Evolutionary conservation across 2,329 filamentous ascomycete genomes (phyloP), one percentile per base, ranked within the genome.

Genomic region (Trichoderma sp.): DNA sequence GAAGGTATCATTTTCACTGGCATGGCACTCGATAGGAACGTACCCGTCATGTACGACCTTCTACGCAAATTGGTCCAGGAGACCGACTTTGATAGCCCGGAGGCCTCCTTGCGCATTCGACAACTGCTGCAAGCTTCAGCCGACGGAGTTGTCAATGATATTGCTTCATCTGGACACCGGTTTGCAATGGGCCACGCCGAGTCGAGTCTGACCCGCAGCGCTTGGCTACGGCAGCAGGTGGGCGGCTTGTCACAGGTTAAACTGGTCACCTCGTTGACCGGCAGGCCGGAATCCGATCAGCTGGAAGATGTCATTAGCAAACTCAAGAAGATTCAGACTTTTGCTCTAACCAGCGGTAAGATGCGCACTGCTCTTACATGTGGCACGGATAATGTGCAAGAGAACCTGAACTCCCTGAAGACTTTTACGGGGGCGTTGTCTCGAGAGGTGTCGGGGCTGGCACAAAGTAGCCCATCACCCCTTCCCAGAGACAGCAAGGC

Each of bases 191-290:
- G 91, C 62, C 94, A 92, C 77, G 94, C 96, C 0, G 92, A 97
- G 78, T 91, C 95, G 30, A 90, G 91, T 2, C 84, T 98, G 57
- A 93, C 92, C 1, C 87, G 88, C 17, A 88, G 90, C 72, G 91
- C 91, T 2, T 91, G 90, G 80, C 83, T 95, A 53, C 88, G 88
- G 74, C 94, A 98, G 83, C 93, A 97, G 81, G 91, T 95, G n/a
- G 88, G 90, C 66, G 96, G 96, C n/a, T 85, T 99, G 69, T 92
- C 93, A 0, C 96, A 99, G 80, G 90, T 98, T 65, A 93, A 96
- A 81, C 87, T 97, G 43, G 92, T 94, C 36, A 93, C 93, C 0
- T 89, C 89, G 23, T 86, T 99, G 13, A 94, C 94, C 17, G 91
- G 90, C 34, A 88, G 93, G 58, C 87, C 88, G 0, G 88, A 90